phyloP scores from a whole-genome alignment of 129 eudicot species.

The Apium graveolens region DNA sequence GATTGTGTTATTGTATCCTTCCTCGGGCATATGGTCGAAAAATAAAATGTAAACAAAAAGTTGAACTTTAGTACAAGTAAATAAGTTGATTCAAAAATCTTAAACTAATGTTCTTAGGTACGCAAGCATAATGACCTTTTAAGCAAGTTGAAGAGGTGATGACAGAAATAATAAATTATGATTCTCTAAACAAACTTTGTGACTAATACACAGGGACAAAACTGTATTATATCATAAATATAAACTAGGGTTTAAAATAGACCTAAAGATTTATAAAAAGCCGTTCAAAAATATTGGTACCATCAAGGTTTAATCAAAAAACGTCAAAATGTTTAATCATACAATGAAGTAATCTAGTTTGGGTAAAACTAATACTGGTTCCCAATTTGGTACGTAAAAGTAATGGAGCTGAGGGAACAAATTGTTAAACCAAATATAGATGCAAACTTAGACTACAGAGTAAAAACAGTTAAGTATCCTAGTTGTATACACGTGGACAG shows the following conservation, averaged over 20 bases:
- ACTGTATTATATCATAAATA: no score
- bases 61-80: no score
- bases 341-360: no score
- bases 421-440: neutral
- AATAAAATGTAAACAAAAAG: no score
- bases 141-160: neutral
- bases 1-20: no score
- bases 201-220: neutral
- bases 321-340: neutral
- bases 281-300: neutral
- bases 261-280: neutral
- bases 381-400: no score
- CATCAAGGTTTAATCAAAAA: no score
- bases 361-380: no score
- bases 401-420: neutral
- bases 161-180: neutral
- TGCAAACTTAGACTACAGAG: neutral
- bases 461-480: neutral
- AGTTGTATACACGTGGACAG: neutral
- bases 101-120: neutral
- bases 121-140: neutral
- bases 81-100: neutral
- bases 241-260: neutral
- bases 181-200: neutral
- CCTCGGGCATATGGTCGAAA: no score